These are phyloP conservation scores for Heterobasidion irregulare DNA, from an alignment of 1,284 basidiomycete genomes.

Conservation along the genomic window DNA sequence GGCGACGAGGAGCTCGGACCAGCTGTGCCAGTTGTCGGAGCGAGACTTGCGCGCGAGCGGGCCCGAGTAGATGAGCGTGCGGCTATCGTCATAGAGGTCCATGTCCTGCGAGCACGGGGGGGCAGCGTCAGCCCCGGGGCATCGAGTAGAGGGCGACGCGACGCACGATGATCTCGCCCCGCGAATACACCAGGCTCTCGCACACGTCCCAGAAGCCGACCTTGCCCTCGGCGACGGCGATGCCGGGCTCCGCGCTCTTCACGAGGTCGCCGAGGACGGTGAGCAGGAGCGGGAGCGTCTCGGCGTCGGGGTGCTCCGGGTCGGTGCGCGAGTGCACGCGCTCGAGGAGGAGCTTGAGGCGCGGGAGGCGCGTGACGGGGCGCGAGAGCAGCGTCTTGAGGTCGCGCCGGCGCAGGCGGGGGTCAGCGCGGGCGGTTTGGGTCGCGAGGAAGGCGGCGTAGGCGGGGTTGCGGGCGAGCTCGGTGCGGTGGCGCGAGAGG, in stretches of 20 bases:
- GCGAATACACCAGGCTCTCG: conserved; percentile 64
- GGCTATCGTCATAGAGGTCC: conserved; percentile 66
- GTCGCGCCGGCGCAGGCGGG: conserved; percentile 68
- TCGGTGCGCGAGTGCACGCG: conserved; percentile 59
- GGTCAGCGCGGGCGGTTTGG: conserved; percentile 37
- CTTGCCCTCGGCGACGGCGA: conserved; percentile 75
- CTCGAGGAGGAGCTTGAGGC: conserved; percentile 67
- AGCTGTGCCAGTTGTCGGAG: conserved; percentile 52
- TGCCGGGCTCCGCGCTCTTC: conserved; percentile 76
- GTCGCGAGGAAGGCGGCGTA: conserved; percentile 61
- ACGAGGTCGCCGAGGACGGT: conserved; percentile 57
- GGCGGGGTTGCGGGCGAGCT: conserved; percentile 52
- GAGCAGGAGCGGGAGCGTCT: conserved; percentile 58
- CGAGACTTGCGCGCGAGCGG: conserved; percentile 43
- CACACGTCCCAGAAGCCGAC: conserved; percentile 76
- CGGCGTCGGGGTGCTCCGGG: conserved; percentile 56
- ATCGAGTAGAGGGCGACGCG: not conserved
- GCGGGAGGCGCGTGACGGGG: conserved; percentile 75
- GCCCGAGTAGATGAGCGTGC: conserved; percentile 61
- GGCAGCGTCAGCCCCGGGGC: too few relatives aligned
- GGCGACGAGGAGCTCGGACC: conserved; percentile 59
- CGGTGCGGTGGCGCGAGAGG: conserved; percentile 68
- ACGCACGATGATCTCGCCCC: conserved; percentile 72
- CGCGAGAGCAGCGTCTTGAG: conserved; percentile 75
- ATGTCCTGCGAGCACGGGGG: conserved; percentile 45